phyloP scores from a whole-genome alignment of 495 filamentous ascomycete genomes.

The Neurospora sp. region DNA sequence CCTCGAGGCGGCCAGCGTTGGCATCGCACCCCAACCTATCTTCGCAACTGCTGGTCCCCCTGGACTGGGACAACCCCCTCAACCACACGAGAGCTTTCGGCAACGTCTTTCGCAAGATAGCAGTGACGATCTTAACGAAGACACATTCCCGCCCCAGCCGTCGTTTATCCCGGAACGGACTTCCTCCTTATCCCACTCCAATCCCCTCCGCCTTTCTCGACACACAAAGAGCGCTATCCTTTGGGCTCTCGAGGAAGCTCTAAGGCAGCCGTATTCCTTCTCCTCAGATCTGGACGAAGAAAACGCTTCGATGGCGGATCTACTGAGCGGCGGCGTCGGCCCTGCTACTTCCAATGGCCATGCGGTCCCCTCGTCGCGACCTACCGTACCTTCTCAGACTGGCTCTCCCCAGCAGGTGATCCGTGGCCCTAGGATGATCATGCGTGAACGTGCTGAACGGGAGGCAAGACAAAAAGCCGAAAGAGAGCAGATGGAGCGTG shows the following conservation, averaged over 20 bases:
- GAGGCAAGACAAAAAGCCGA: constrained; percentile 58
- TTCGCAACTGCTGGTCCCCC: constrained; percentile 20
- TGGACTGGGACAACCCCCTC: neutral
- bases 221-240: constrained; percentile 60
- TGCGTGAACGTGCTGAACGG: constrained; percentile 55
- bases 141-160: constrained; percentile 19
- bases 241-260: constrained; percentile 82
- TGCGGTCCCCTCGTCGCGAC: constrained; percentile 31
- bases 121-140: constrained; percentile 26
- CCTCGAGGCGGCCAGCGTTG: constrained; percentile 24
- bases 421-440: constrained; percentile 59
- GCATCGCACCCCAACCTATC: constrained; percentile 23
- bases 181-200: neutral
- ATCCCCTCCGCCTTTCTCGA: constrained; percentile 33
- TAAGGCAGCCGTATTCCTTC: constrained; percentile 74
- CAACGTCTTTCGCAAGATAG: constrained; percentile 37
- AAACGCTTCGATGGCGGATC: constrained; percentile 89
- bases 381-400: constrained; percentile 34
- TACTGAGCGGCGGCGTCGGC: constrained; percentile 47
- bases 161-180: constrained; percentile 17
- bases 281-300: constrained; percentile 78
- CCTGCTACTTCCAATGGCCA: constrained; percentile 40
- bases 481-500: constrained; percentile 39
- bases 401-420: constrained; percentile 41
- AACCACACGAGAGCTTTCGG: constrained; percentile 4